Base-by-base conservation (phyloP, 2,329 filamentous ascomycete genomes). In the Aspergillus clavatus region DNA sequence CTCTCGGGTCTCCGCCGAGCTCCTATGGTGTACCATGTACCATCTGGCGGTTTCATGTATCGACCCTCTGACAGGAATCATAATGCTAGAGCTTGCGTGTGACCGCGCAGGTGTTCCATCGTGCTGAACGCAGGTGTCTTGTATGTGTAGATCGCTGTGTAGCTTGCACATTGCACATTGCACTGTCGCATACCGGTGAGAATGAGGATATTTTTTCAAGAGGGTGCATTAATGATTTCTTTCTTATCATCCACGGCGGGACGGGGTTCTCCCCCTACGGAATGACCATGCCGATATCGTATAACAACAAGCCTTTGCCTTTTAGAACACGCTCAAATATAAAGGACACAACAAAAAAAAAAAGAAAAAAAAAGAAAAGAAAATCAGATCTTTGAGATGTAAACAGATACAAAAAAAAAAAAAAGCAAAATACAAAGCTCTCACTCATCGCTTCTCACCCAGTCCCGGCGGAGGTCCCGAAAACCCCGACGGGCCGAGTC, bases 371-470 rank as follows among this genome's bases (percentile, higher is more conserved):
- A 4, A 35, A 19, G 11, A 6, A 4, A 35, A 35, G 19, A 18
- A 16, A 28, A 28, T n/a, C n/a, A n/a, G n/a, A n/a, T n/a, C n/a
- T n/a, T n/a, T n/a, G n/a, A n/a, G n/a, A n/a, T n/a, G n/a, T n/a
- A 28, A 33, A n/a, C n/a, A n/a, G n/a, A 35, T 16, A 35, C 18
- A 18, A 35, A 10, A 5, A 35, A 35, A 4, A 35, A 19, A 19
- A 6, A 4, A 35, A 35, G 19, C 7, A 16, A 28, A 28, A 28
- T n/a, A n/a, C n/a, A n/a, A n/a, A n/a, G n/a, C n/a, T n/a, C 22
- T 11, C 22, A 37, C 44, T 59, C 50, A 63, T 50, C 61, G 62
- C 46, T 49, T 48, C n/a, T 66, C 59, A 14, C 59, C 60, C 45
- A 59, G 45, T 18, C 61, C 61, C 29, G 58, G 57, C 18, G 62